Evolutionary conservation across 352 stramenopile genomes (phyloP).

Genomic region (Thraustotheca clavata): DNA sequence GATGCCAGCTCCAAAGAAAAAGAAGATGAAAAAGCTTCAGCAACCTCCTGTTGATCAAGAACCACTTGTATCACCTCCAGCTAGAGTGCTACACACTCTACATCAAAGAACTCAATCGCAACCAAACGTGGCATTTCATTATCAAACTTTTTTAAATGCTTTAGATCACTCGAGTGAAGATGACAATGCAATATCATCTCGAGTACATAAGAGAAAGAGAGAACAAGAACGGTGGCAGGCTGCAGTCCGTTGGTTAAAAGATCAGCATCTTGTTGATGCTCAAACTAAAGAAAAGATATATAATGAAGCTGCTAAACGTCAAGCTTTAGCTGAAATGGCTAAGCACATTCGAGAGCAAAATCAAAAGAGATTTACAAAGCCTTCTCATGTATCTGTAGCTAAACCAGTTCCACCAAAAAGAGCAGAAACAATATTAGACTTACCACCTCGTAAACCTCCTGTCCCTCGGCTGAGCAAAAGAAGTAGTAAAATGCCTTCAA

Average conservation of each 20-base stretch:
- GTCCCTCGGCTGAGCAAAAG: not conserved
- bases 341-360: slow-evolving; percentile 11
- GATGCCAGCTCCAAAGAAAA: not conserved
- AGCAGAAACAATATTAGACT: not conserved
- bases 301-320: not conserved
- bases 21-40: not conserved
- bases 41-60: not conserved
- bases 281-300: not conserved
- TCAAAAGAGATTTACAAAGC: slow-evolving; percentile 13
- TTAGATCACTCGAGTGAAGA: not conserved
- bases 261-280: not conserved
- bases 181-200: not conserved
- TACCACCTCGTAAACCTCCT: slow-evolving; percentile 14
- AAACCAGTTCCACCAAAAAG: not conserved
- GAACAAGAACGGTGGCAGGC: slow-evolving; percentile 14
- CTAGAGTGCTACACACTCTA: not conserved
- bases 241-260: slow-evolving; percentile 15
- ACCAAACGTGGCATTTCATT: not conserved
- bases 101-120: not conserved
- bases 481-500: not conserved
- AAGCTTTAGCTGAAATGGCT: slow-evolving; percentile 6
- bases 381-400: no score
- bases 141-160: not conserved
- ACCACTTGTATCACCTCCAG: not conserved
- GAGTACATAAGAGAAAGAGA: not conserved